Percentiles rank a stretch among this genome's conserved stretches.
Conservation (phyloP, 441 rosid genomes). For the Theobroma grandiflorum region DNA sequence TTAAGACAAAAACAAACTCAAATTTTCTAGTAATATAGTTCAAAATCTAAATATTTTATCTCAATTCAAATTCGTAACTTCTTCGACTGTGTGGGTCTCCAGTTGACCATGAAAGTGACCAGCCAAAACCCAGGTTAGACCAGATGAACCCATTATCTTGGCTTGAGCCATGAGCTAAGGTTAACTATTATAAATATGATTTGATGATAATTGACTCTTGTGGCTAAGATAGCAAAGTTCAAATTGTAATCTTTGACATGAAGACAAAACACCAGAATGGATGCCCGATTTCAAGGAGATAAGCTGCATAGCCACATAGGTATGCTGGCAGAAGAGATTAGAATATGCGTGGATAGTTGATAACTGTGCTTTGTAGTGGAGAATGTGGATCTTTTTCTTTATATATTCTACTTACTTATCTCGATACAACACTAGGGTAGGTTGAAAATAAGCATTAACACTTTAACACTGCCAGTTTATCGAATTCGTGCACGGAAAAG, state of each 20-base stretch:
- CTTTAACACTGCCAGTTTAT: neutral
- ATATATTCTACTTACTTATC: neutral
- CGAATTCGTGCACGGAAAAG: neutral
- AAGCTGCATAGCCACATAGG: neutral
- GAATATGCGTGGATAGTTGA: neutral
- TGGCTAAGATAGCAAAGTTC: neutral
- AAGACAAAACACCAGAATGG: neutral
- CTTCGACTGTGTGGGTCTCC: too few relatives aligned
- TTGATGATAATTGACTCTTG: slow-evolving; percentile 4
- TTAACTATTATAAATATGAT: neutral
- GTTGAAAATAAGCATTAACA: neutral
- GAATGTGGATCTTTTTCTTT: neutral
- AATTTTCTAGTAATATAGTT: too few relatives aligned
- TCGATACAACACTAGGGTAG: neutral
- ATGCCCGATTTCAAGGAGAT: neutral
- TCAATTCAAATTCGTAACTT: too few relatives aligned
- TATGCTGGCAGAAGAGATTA: neutral
- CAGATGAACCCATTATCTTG: too few relatives aligned
- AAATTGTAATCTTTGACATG: neutral
- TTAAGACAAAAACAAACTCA: too few relatives aligned
- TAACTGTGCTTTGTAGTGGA: neutral
- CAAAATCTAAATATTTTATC: too few relatives aligned
- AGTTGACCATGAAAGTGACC: neutral
- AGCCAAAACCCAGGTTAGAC: neutral
- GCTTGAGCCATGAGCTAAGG: neutral